These are phyloP conservation scores for Penicillium sp. DNA, from an alignment of 2,329 filamentous ascomycete genomes.

Conservation along the genomic window DNA sequence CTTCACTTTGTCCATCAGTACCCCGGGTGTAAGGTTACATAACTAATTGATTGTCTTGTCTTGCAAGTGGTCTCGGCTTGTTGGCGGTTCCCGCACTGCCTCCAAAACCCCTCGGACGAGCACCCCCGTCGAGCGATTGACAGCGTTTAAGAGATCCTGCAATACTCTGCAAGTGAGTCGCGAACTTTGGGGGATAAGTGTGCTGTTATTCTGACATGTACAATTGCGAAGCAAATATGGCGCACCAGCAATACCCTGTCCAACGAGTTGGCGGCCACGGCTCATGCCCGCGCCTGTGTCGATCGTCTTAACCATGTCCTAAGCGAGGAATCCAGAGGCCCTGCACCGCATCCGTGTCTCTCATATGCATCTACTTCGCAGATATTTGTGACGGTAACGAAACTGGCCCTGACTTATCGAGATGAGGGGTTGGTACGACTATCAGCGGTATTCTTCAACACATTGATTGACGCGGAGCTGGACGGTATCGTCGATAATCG, in stretches of 20 bases:
- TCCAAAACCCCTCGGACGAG: conserved; percentile 49
- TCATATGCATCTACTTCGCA: conserved; percentile 80
- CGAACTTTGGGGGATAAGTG: neutral
- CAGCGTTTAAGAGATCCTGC: conserved; percentile 59
- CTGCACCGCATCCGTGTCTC: conserved; percentile 87
- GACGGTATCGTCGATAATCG: conserved; percentile 88
- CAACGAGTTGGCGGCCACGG: conserved; percentile 49
- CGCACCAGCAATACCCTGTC: conserved; percentile 51
- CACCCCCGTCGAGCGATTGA: conserved; percentile 57
- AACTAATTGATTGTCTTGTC: neutral
- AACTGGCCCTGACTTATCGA: conserved; percentile 80
- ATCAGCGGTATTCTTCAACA: conserved; percentile 81
- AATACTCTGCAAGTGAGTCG: conserved; percentile 36
- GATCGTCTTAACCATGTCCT: conserved; percentile 64
- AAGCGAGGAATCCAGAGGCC: conserved; percentile 81
- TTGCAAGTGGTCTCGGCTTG: conserved; percentile 56
- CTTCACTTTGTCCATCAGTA: neutral
- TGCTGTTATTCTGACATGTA: neutral
- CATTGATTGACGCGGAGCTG: conserved; percentile 92
- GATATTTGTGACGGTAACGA: conserved; percentile 83
- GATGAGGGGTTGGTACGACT: conserved; percentile 83
- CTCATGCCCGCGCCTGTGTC: conserved; percentile 50
- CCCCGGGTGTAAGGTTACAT: neutral
- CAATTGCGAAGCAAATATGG: conserved; percentile 53
- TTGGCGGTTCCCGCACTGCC: conserved; percentile 52